Percentiles rank a stretch among this genome's conserved stretches.
Evolutionary conservation across 495 filamentous ascomycete species (phyloP).

Genomic region (Opeltia flavorubescens): DNA sequence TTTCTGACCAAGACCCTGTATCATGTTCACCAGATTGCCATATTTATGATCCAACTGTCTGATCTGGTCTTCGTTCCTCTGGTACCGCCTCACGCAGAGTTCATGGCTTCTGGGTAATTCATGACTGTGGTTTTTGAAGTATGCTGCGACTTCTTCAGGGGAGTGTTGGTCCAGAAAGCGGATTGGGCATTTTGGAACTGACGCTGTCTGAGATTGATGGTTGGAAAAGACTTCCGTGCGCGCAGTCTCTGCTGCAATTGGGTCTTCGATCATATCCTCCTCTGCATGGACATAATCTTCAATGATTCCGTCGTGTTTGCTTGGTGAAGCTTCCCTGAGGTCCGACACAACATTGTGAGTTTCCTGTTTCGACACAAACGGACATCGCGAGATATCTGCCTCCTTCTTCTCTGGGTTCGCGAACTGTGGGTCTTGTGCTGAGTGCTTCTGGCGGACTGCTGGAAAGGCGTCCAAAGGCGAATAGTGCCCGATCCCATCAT

Average conservation of each 20-base stretch:
- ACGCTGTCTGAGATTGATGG: slow-evolving; percentile 33
- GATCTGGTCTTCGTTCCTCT: slow-evolving; percentile 68
- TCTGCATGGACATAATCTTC: background rate
- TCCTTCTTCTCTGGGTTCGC: background rate
- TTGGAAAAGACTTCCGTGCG: slow-evolving; percentile 29
- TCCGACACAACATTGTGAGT: background rate
- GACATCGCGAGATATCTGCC: background rate
- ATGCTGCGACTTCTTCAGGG: slow-evolving; percentile 78
- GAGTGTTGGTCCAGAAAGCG: slow-evolving; percentile 79
- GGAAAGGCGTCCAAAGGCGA: background rate
- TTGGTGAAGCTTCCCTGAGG: background rate
- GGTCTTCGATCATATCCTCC: slow-evolving; percentile 16
- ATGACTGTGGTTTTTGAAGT: slow-evolving; percentile 85
- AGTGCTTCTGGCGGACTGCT: background rate
- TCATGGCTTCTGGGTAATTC: slow-evolving; percentile 83
- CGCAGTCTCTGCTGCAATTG: slow-evolving; percentile 30
- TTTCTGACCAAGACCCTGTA: slow-evolving; percentile 67
- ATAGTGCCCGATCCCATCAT: background rate
- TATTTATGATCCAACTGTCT: slow-evolving; percentile 82
- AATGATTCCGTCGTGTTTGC: background rate
- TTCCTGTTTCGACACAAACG: background rate
- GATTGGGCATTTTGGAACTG: slow-evolving; percentile 64
- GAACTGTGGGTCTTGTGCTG: background rate
- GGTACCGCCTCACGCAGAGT: slow-evolving; percentile 75
- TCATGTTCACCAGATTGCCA: slow-evolving; percentile 78